Evolutionary conservation across 257 asterid genomes (phyloP).

Genomic region (Solanum sejunctum): DNA sequence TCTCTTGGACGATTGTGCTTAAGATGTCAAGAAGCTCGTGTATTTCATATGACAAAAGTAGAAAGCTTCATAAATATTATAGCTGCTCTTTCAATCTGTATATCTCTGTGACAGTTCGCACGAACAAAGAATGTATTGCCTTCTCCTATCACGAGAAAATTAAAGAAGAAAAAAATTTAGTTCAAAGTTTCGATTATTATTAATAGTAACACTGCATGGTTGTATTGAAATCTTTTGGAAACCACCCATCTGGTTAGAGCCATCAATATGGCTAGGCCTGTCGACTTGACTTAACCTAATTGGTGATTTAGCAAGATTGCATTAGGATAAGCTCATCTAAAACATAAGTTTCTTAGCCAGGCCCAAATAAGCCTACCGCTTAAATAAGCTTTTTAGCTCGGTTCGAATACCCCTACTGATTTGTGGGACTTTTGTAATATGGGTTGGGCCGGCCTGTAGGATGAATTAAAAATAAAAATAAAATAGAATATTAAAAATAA

Average conservation of each 20-base stretch:
- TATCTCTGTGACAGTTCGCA: not conserved
- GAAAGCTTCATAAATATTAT: not conserved
- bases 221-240: not conserved
- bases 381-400: no score
- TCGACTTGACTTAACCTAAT: no score
- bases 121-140: slow-evolving; percentile 5
- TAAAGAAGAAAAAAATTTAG: not conserved
- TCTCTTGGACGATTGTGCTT: not conserved
- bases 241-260: not conserved
- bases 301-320: no score
- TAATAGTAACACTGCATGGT: not conserved
- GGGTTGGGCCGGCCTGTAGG: no score
- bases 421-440: no score
- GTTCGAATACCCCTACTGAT: no score
- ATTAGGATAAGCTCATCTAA: no score
- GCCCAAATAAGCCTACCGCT: no score
- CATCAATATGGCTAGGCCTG: no score
- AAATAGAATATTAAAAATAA: no score
- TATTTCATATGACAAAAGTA: not conserved
- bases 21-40: not conserved
- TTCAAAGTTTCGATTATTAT: not conserved
- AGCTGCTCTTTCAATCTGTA: not conserved
- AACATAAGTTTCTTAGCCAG: no score
- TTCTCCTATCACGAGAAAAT: not conserved
- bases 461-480: no score